Percentiles rank a stretch among this genome's conserved stretches.
Conservation (phyloP, 768 basidiomycete genomes). For the Xerocomus brunneocitrinus region DNA sequence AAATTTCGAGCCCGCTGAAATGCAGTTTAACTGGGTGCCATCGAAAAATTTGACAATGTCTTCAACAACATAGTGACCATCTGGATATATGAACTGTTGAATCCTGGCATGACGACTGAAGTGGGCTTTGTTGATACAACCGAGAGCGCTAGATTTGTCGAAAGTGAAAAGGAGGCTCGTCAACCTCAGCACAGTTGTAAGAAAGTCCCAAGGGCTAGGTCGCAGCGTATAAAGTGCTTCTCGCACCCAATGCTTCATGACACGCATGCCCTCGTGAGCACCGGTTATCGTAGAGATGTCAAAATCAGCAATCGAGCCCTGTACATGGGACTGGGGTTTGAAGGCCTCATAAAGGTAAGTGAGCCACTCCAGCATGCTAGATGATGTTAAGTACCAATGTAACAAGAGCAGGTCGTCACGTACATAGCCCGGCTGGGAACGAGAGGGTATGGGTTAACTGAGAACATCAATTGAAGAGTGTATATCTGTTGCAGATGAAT, state of each 20-base stretch:
- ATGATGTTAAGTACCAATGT: background rate
- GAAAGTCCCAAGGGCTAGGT: background rate
- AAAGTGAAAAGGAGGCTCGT: slow-evolving; percentile 36
- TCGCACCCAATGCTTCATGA: slow-evolving; percentile 45
- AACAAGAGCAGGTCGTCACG: background rate
- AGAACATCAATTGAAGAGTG: slow-evolving; percentile 37
- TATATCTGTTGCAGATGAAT: slow-evolving; percentile 47
- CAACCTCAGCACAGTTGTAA: slow-evolving; percentile 39
- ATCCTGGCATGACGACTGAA: slow-evolving; percentile 18
- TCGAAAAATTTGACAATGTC: slow-evolving; percentile 31
- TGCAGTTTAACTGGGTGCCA: slow-evolving; percentile 22
- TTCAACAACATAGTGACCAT: slow-evolving; percentile 25
- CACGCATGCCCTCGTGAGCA: slow-evolving; percentile 31
- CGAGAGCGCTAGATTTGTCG: slow-evolving; percentile 31
- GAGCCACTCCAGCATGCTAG: slow-evolving; percentile 30
- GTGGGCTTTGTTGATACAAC: slow-evolving; percentile 33
- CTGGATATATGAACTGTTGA: slow-evolving; percentile 8
- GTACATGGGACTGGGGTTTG: slow-evolving; percentile 41
- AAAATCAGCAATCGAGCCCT: slow-evolving; percentile 42
- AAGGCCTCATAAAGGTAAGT: slow-evolving; percentile 44
- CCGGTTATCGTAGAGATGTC: slow-evolving; percentile 37
- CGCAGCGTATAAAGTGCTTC: slow-evolving; percentile 38
- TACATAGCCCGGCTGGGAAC: slow-evolving; percentile 2
- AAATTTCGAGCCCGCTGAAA: slow-evolving; percentile 37
- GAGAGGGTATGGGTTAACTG: slow-evolving; percentile 1